Conservation (phyloP, 2,329 filamentous ascomycete genomes). For the Aspergillus ruber region DNA sequence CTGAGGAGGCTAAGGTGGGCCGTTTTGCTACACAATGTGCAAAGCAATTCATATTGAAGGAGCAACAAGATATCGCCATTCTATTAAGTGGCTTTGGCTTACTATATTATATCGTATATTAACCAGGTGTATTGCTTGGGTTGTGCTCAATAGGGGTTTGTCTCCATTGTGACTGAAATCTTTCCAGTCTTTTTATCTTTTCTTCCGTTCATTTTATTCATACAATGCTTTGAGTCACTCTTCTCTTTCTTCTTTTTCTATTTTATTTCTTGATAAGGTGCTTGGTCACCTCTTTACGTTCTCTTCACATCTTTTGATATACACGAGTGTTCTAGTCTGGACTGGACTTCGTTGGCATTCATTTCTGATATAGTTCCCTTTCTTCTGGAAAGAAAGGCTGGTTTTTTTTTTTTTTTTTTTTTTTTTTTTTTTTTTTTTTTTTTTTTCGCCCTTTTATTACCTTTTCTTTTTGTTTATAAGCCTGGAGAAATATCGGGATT, state of each 20-base stretch:
- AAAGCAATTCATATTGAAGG: neutral
- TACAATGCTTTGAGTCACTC: neutral
- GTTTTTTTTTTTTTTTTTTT: slow-evolving; percentile 1
- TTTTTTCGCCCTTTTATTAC: neutral
- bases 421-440: slow-evolving; percentile 1
- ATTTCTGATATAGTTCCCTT: slow-evolving; percentile 1
- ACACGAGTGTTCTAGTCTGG: slow-evolving; percentile 7
- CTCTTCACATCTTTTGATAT: neutral
- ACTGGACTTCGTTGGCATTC: slow-evolving; percentile 7
- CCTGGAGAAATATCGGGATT: neutral
- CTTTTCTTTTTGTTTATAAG: neutral
- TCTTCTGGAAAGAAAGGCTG: slow-evolving; percentile 2
- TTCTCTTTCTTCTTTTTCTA: slow-evolving; percentile 8
- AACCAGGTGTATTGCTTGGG: neutral
- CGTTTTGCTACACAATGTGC: neutral
- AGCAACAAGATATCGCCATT: neutral
- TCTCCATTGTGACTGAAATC: neutral
- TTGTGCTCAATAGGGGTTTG: neutral
- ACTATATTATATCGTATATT: too few species aligned
- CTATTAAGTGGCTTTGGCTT: neutral
- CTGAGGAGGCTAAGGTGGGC: neutral
- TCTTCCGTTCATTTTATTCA: neutral
- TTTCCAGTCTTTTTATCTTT: neutral
- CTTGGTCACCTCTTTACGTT: neutral
- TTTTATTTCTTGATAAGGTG: neutral